Percentiles rank a stretch among this genome's conserved stretches.
Conservation (phyloP, 2,329 filamentous ascomycete genomes). For the Exserohilum turcica region DNA sequence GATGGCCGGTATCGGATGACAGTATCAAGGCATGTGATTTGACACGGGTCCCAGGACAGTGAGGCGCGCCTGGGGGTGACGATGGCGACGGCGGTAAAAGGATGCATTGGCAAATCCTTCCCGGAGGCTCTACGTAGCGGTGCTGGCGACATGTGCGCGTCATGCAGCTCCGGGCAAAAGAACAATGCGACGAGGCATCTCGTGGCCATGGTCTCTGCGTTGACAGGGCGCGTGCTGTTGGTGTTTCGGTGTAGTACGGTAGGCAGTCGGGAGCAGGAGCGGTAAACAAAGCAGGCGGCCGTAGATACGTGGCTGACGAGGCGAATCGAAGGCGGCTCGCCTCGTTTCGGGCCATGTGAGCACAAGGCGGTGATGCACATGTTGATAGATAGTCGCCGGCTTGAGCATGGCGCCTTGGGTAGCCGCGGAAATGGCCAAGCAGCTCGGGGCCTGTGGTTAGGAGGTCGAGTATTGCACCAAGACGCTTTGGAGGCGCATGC, state of each 20-base stretch:
- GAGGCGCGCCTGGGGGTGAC: background rate
- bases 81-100: background rate
- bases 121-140: background rate
- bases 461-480: slow-evolving; percentile 2
- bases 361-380: background rate
- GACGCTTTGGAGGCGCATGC: slow-evolving; percentile 6
- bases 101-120: background rate
- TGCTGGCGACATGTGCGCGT: slow-evolving; percentile 2
- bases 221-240: background rate
- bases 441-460: background rate
- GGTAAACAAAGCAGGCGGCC: background rate
- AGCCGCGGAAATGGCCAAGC: background rate
- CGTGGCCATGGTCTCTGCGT: background rate
- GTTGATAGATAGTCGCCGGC: background rate
- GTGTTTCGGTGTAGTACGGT: background rate
- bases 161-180: background rate
- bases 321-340: background rate
- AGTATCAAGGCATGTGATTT: background rate
- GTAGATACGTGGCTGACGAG: background rate
- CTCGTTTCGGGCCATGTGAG: background rate
- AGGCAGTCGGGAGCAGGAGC: background rate
- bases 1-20: background rate
- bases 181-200: background rate
- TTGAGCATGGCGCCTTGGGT: background rate
- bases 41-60: background rate